Evolutionary conservation across 371 early-diverging fungal species (phyloP), one percentile per base, ranked within the genome.

Genomic region (Saksenaea vasiformis): DNA sequence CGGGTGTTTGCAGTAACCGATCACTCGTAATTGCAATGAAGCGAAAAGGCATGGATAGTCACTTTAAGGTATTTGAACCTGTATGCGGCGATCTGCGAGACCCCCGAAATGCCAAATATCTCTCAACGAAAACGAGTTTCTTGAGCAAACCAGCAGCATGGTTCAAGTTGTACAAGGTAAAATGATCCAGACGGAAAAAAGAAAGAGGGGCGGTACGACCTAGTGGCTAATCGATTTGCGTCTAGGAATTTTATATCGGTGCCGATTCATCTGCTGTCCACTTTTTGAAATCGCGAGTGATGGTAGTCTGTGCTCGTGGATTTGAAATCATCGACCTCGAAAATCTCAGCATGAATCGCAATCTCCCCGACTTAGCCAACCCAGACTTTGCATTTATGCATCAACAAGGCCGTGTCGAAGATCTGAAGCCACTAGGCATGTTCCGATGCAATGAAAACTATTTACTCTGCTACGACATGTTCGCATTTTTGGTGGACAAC

Each of bases 401-500:
- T 7, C 4, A 31, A 31, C 31, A 31, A 31, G 67, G 72, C 39
- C 70, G 70, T 15, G 65, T 61, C 13, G 74, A 75, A 1, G 58
- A 72, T 5, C 39, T 88, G 4, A 66, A 80, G 53, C 96, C 98
- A 1, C 80, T 96, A 31, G 89, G 92, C 2, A 87, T 97, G 68
- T 96, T 91, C 78, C 83, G 92, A 14, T 84, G 93, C 36, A 80
- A 86, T 31, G 89, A 91, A 13, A 85, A 92, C 68, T 93, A 92
- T 71, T 67, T 97, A 43, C 85, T 96, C 19, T 96, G 97, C 72
- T 97, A 96, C 74, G 89, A 94, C 78, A 91, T 89, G 60, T 94
- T 94, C 80, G 94, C 89, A 0, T 96, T 97, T 67, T 94, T 88
- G 73, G 93, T 97, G 31, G 89, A 96, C 73, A 89, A 87, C 47